A percentile compares a stretch with the other conserved stretches of the same genome.
phyloP scores from a whole-genome alignment of 140 eudicot genomes.

The Oenanthe javanica region DNA sequence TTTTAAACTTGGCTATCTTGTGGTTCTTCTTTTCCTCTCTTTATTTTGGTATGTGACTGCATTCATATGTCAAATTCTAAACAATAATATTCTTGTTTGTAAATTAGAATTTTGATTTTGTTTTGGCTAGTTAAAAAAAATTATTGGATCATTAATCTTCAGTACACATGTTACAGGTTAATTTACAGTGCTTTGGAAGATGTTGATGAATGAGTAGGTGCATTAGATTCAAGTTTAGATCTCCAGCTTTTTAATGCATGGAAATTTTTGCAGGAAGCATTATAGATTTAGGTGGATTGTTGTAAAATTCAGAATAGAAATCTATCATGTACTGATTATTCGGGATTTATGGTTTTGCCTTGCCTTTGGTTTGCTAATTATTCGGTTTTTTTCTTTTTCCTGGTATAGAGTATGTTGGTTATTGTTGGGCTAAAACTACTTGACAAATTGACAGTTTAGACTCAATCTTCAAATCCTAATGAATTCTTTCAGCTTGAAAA shows the following conservation, averaged over 20 bases:
- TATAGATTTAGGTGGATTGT: background rate
- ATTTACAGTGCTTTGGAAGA: constrained; percentile 71
- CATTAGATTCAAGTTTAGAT: background rate
- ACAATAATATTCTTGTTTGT: background rate
- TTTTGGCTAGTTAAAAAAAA: background rate
- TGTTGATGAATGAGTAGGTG: constrained; percentile 28
- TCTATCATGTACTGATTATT: background rate
- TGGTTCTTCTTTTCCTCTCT: constrained; percentile 58
- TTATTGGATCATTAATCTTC: background rate
- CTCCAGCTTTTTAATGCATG: background rate
- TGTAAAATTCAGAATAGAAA: background rate
- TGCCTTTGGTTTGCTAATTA: too few relatives aligned
- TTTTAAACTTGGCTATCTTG: constrained; percentile 64
- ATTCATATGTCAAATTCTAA: background rate
- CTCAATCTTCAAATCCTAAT: background rate
- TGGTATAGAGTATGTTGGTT: too few relatives aligned
- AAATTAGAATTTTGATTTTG: background rate
- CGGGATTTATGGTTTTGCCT: too few relatives aligned
- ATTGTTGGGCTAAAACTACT: too few relatives aligned
- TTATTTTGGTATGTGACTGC: constrained; percentile 56
- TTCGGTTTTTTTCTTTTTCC: too few relatives aligned
- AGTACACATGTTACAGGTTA: constrained; percentile 37
- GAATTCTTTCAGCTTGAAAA: background rate
- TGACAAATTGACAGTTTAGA: background rate
- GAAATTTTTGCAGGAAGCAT: background rate